Evolutionary conservation across 305 asterid species (phyloP).

Genomic region (Fraxinus baroniana): DNA sequence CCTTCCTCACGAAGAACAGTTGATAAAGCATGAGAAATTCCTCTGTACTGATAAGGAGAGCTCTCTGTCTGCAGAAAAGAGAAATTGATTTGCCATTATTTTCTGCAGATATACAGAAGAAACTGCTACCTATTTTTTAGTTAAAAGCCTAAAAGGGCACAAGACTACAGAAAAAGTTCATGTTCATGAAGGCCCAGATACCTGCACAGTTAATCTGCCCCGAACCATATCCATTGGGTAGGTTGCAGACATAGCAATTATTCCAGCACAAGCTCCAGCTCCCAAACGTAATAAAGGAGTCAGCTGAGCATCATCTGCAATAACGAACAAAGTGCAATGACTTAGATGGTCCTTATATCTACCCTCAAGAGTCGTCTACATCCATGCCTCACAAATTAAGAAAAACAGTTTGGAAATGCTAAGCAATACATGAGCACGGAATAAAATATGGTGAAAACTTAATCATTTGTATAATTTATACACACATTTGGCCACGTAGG

Average conservation of each 20-base stretch:
- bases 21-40: slow-evolving; percentile 83
- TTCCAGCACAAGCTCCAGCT: slow-evolving; percentile 99
- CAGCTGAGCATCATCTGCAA: slow-evolving; percentile 81
- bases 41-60: slow-evolving; percentile 85
- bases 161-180: slow-evolving; percentile 9
- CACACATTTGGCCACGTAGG: background rate
- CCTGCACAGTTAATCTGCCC: slow-evolving; percentile 96
- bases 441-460: background rate
- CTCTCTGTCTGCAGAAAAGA: slow-evolving; percentile 63
- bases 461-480: background rate
- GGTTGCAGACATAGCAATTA: slow-evolving; percentile 98
- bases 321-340: slow-evolving; percentile 7
- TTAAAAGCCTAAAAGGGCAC: background rate
- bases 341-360: background rate
- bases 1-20: slow-evolving; percentile 97
- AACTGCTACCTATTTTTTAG: background rate
- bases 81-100: slow-evolving; percentile 15
- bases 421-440: background rate
- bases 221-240: slow-evolving; percentile 99
- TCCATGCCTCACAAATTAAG: background rate
- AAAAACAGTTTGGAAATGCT: background rate
- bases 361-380: background rate
- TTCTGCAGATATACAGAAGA: slow-evolving; percentile 8
- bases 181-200: slow-evolving; percentile 27
- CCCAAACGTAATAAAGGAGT: slow-evolving; percentile 93